Conservation (phyloP, 371 early-diverging fungal genomes). For the Gilbertella persicaria region DNA sequence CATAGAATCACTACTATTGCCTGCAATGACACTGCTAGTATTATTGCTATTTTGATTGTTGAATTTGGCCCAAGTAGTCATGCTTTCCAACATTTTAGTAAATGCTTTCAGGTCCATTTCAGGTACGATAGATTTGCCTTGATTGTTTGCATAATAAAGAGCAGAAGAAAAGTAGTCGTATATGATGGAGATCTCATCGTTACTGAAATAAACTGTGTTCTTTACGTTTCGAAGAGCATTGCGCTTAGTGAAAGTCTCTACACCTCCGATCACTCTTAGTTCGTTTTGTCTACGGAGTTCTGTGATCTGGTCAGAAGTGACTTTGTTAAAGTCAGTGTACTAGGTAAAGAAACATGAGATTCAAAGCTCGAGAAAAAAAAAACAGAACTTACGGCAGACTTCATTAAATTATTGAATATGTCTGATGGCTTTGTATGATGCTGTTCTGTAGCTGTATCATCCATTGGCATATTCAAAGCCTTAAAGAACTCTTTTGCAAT, state of each 20-base stretch:
- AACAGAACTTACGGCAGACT: slow-evolving; percentile 60
- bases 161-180: slow-evolving; percentile 90
- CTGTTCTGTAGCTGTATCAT: slow-evolving; percentile 47
- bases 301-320: slow-evolving; percentile 75
- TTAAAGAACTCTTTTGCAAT: slow-evolving; percentile 76
- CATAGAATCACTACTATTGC: not conserved
- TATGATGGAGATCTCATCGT: slow-evolving; percentile 81
- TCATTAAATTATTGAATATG: slow-evolving; percentile 88
- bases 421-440: slow-evolving; percentile 60
- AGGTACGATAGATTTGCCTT: slow-evolving; percentile 34
- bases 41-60: not conserved
- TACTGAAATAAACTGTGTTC: slow-evolving; percentile 73
- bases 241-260: slow-evolving; percentile 92
- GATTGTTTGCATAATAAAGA: slow-evolving; percentile 67
- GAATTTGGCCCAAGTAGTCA: slow-evolving; percentile 34
- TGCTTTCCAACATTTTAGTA: slow-evolving; percentile 28
- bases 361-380: not conserved
- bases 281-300: slow-evolving; percentile 85
- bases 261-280: slow-evolving; percentile 89
- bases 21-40: not conserved
- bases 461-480: slow-evolving; percentile 65
- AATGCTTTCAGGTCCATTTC: slow-evolving; percentile 70
- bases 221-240: slow-evolving; percentile 79
- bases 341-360: not conserved
- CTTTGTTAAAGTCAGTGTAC: slow-evolving; percentile 83